phyloP scores from a whole-genome alignment of 2,329 filamentous ascomycete genomes.

The Macrophomina tecta region DNA sequence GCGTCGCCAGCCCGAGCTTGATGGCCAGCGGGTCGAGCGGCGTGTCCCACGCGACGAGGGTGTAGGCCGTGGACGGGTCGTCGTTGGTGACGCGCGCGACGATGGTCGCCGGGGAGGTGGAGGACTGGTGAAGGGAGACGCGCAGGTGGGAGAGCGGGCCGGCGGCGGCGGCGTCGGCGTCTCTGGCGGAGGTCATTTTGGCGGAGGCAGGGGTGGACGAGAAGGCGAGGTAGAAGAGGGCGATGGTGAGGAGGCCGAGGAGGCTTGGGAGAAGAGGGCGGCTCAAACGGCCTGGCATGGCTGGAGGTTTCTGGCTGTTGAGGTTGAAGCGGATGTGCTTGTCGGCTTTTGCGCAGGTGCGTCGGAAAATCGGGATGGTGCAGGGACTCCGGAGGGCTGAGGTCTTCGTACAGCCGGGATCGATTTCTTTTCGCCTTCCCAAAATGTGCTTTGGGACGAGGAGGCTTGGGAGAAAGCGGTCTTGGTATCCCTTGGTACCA shows the following conservation, averaged over 20 bases:
- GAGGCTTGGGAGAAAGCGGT: no score
- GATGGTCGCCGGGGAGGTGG: constrained; percentile 39
- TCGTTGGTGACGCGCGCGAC: constrained; percentile 46
- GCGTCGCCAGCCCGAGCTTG: constrained; percentile 46
- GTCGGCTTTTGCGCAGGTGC: no score
- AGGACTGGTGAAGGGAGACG: constrained; percentile 39
- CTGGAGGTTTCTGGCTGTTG: not conserved
- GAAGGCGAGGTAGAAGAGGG: constrained; percentile 5
- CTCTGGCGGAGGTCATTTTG: not conserved
- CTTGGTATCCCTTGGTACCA: not conserved
- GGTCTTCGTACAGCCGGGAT: no score
- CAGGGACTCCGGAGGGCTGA: no score
- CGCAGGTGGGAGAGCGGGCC: constrained; percentile 43
- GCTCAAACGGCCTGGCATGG: not conserved
- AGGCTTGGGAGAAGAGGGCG: not conserved
- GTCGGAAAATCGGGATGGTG: no score
- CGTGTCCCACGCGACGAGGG: constrained; percentile 48
- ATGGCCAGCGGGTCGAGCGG: constrained; percentile 47
- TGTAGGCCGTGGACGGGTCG: constrained; percentile 40
- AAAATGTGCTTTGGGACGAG: no score
- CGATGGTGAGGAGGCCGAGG: constrained; percentile 2
- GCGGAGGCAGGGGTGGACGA: not conserved
- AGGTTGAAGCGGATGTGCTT: not conserved
- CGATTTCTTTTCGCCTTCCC: no score
- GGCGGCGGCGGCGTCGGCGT: constrained; percentile 34